These are phyloP conservation scores for Termitomyces sp. DNA, from an alignment of 768 basidiomycete genomes.

Conservation along the genomic window DNA sequence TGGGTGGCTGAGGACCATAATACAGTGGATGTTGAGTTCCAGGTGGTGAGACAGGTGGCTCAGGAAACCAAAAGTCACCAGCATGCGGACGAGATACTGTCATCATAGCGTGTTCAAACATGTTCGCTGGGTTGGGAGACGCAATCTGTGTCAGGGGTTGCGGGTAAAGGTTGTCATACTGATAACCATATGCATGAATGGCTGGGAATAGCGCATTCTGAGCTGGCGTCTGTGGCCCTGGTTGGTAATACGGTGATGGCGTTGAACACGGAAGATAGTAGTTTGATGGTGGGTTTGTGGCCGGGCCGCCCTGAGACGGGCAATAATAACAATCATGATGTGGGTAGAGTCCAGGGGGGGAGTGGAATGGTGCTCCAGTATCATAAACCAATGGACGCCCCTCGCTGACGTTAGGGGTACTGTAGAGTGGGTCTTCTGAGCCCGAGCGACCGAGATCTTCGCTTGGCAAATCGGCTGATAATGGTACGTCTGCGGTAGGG, in stretches of 20 bases:
- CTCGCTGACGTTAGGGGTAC: constrained; percentile 20
- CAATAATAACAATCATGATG: constrained; percentile 26
- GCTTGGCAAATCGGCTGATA: constrained; percentile 20
- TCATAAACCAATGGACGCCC: constrained; percentile 11
- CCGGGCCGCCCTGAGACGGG: constrained; percentile 21
- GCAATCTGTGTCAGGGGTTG: constrained; percentile 6
- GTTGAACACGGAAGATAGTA: constrained; percentile 15
- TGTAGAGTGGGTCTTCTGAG: constrained; percentile 32
- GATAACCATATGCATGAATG: constrained; percentile 11
- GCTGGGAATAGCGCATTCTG: constrained; percentile 7
- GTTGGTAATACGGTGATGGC: constrained; percentile 15
- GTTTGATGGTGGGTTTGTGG: background rate
- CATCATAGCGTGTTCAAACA: constrained; percentile 25
- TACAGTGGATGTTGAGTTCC: constrained; percentile 6
- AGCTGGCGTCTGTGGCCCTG: background rate
- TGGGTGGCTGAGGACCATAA: constrained; percentile 8
- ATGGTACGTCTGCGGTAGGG: constrained; percentile 22
- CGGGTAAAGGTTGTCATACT: constrained; percentile 13
- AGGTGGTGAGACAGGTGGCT: constrained; percentile 4
- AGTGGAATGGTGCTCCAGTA: constrained; percentile 10
- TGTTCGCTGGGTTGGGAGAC: constrained; percentile 12
- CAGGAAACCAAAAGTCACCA: constrained; percentile 13
- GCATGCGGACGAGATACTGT: constrained; percentile 6
- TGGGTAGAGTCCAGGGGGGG: constrained; percentile 7
- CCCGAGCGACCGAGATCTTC: background rate